Base-by-base conservation (phyloP, 345 rosid genomes). In the Mercurialis annua region DNA sequence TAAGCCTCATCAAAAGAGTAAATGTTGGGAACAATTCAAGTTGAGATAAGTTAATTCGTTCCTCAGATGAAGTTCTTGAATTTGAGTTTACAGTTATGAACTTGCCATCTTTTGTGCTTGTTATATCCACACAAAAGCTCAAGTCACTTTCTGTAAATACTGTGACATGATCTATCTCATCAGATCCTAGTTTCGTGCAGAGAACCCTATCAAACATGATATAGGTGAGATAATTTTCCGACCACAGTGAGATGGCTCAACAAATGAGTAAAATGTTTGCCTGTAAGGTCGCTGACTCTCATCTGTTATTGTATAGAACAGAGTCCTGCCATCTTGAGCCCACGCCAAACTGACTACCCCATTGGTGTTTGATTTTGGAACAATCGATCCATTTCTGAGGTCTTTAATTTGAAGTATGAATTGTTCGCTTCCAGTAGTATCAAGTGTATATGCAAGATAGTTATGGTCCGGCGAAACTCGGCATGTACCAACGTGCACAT, bases 31-130 rank as follows among this genome's bases (percentile, higher is more conserved):
- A 21, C 42, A 38, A 60, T 62, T 42, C 26, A 54, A 73, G 69
- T 44, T 57, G 71, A 76, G 73, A 80, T 40, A 72, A 73, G 73
- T 76, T 60, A 75, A 76, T 84, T 79, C 92, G 83, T 87, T 87
- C 92, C 98, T 92, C 93, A 3, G 98, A 92, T 71, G 97, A 92
- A 70, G 91, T 84, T 84, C 98, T 88, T 62, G 98, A 87, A 73
- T 90, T 90, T 31, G 98, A 92, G 85, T 92, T 92, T 77, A 92
- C 85, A 62, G 98, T 87, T 42, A 90, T 86, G 72, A 90, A 92
- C 86, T 88, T 88, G 81, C 93, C 98, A 74, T 92, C 98, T 88
- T 92, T 92, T 14, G 98, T 92, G 66, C 84, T 81, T 51, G 98
- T 83, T 75, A 90, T 81, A 78, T 92, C 98, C 67, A 92, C 93